phyloP scores from a whole-genome alignment of 2,329 filamentous ascomycete genomes.

The Apiospora pterosperma region DNA sequence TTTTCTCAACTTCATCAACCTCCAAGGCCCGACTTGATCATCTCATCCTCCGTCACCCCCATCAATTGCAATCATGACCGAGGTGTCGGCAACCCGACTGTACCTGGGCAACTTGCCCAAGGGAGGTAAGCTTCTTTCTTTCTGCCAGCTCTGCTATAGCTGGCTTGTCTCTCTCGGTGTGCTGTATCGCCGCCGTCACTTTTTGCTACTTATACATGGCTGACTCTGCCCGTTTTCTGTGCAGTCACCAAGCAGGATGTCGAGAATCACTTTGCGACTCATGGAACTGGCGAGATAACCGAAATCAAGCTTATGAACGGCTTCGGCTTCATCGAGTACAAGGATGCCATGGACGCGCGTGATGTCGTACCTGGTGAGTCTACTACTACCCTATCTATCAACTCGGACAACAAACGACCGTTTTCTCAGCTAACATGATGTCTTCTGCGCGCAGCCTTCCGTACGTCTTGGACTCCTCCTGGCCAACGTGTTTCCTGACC shows the following conservation, averaged over 20 bases:
- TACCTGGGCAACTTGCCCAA: slow-evolving; percentile 98
- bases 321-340: slow-evolving; percentile 99
- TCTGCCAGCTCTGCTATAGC: background rate
- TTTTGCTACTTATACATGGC: background rate
- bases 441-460: slow-evolving; percentile 48
- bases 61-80: slow-evolving; percentile 58
- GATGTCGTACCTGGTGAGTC: slow-evolving; percentile 94
- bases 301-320: slow-evolving; percentile 99
- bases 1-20: background rate
- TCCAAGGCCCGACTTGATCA: background rate
- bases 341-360: slow-evolving; percentile 95
- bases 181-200: background rate
- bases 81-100: slow-evolving; percentile 91
- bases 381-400: slow-evolving; percentile 14
- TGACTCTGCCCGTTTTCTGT: background rate
- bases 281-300: slow-evolving; percentile 95
- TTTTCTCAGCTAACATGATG: slow-evolving; percentile 8
- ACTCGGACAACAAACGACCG: slow-evolving; percentile 10
- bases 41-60: background rate
- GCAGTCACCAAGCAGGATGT: slow-evolving; percentile 84
- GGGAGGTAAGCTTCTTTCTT: slow-evolving; percentile 65
- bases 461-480: slow-evolving; percentile 45
- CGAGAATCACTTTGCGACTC: slow-evolving; percentile 89
- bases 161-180: background rate
- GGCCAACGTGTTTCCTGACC: slow-evolving; percentile 27